Conservation (phyloP, 805 yeast species). For the Torulaspora microellipsoides region DNA sequence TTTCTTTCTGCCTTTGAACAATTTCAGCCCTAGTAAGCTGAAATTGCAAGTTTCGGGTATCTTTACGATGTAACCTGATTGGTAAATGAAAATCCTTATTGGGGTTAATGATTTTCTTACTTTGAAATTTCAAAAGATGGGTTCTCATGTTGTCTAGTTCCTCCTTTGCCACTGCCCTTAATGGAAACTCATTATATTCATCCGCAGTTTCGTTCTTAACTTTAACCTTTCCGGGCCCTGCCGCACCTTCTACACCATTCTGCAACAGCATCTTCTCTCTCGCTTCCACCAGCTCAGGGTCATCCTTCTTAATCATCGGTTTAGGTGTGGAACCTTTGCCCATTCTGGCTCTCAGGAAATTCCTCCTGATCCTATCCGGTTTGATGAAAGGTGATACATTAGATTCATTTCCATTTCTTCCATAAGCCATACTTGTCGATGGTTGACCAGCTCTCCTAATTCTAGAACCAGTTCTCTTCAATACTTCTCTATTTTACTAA, state of each 20-base stretch:
- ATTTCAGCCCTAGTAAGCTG: slow-evolving; percentile 75
- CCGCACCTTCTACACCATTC: slow-evolving; percentile 13
- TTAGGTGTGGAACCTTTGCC: slow-evolving; percentile 19
- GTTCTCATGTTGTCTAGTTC: slow-evolving; percentile 70
- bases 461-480: no score
- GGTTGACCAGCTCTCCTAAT: no score
- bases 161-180: slow-evolving; percentile 66
- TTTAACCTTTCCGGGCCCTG: slow-evolving; percentile 5
- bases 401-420: slow-evolving; percentile 14
- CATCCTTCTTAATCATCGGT: slow-evolving; percentile 32
- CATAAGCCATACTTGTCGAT: slow-evolving; percentile 5
- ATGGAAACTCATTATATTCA: slow-evolving; percentile 39
- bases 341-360: slow-evolving; percentile 30
- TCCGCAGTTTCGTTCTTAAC: slow-evolving; percentile 26
- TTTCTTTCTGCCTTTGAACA: slow-evolving; percentile 54
- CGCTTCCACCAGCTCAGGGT: slow-evolving; percentile 29
- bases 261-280: slow-evolving; percentile 24
- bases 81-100: slow-evolving; percentile 70
- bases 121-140: slow-evolving; percentile 78
- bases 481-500: no score
- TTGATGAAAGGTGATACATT: slow-evolving; percentile 36
- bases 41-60: slow-evolving; percentile 85
- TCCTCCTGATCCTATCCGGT: slow-evolving; percentile 35
- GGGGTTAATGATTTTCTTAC: slow-evolving; percentile 69
- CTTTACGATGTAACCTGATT: slow-evolving; percentile 84